phyloP scores from a whole-genome alignment of 768 basidiomycete species.

The Gloeopeniophorella convolvens region DNA sequence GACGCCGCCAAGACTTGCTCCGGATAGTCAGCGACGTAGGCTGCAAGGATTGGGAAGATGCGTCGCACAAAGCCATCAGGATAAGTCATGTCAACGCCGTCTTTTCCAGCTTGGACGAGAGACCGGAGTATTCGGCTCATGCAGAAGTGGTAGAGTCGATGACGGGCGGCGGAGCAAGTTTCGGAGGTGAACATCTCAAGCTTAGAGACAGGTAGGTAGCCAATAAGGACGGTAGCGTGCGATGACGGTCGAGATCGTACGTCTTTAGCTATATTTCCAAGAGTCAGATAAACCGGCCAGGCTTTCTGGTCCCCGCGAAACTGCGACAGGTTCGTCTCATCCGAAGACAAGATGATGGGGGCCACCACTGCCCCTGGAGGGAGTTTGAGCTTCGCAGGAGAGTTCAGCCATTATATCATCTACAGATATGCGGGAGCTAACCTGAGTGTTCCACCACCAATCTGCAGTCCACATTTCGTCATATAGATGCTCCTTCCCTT shows the following conservation, averaged over 20 bases:
- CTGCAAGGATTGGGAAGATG: conserved; percentile 19
- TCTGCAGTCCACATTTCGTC: too few species aligned
- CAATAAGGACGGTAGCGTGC: conserved; percentile 23
- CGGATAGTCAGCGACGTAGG: conserved; percentile 22
- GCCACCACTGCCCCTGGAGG: too few species aligned
- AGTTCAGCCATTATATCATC: too few species aligned
- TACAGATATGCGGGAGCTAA: too few species aligned
- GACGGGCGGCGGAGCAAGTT: conserved; percentile 4
- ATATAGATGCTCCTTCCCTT: too few species aligned
- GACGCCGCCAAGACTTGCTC: conserved; percentile 22
- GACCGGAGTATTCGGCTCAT: conserved; percentile 17
- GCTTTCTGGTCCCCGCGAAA: too few species aligned
- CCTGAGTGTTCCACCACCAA: too few species aligned
- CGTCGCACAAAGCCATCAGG: conserved; percentile 16
- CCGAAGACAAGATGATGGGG: too few species aligned
- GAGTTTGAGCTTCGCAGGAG: too few species aligned
- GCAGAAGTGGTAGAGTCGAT: conserved; percentile 20
- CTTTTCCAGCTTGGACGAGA: conserved; percentile 6
- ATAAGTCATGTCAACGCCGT: conserved; percentile 19
- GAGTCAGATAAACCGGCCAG: conserved; percentile 28
- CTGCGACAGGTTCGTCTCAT: too few species aligned
- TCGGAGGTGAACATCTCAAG: too few species aligned
- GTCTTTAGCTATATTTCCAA: conserved; percentile 25
- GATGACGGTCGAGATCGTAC: conserved; percentile 17
- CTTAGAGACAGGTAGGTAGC: conserved; percentile 22